A percentile compares a stretch with the other conserved stretches of the same genome.
These are phyloP conservation scores for Apodospora peruviana DNA, from an alignment of 495 filamentous ascomycete genomes.

Conservation along the genomic window DNA sequence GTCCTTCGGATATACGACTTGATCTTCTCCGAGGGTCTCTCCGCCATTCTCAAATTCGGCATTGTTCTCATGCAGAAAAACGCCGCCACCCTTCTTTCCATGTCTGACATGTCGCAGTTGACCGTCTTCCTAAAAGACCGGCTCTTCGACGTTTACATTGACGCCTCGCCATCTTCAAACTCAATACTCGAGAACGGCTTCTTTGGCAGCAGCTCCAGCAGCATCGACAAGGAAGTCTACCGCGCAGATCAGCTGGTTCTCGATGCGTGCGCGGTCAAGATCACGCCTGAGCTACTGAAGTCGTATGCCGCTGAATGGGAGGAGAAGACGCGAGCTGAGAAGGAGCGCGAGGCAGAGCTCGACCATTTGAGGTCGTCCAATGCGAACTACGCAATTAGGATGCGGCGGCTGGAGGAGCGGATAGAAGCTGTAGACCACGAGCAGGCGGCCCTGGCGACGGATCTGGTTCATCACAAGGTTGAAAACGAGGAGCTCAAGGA, in stretches of 20 bases:
- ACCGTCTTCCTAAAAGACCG: conserved; percentile 89
- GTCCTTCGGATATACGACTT: conserved; percentile 96
- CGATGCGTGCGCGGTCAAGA: conserved; percentile 85
- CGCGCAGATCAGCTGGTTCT: conserved; percentile 88
- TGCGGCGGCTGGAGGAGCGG: conserved; percentile 79
- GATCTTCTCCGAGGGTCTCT: conserved; percentile 89
- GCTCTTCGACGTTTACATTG: conserved; percentile 94
- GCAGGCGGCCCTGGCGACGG: conserved; percentile 86
- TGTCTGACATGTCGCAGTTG: conserved; percentile 84
- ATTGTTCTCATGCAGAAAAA: conserved; percentile 96
- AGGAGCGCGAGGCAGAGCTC: conserved; percentile 78
- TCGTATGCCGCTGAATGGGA: conserved; percentile 86
- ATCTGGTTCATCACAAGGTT: conserved; percentile 85
- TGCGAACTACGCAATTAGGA: conserved; percentile 56
- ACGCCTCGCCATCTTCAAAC: conserved; percentile 77
- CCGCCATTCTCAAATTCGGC: conserved; percentile 88
- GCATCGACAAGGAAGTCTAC: conserved; percentile 91
- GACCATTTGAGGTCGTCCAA: conserved; percentile 65
- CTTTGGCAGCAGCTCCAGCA: conserved; percentile 80
- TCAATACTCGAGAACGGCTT: conserved; percentile 95
- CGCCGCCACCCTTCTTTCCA: conserved; percentile 64
- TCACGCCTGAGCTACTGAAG: conserved; percentile 73
- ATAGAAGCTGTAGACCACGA: conserved; percentile 87
- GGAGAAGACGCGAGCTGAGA: conserved; percentile 71
- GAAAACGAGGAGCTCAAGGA: conserved; percentile 87